These are phyloP conservation scores for Shiraia sp. DNA, from an alignment of 2,329 filamentous ascomycete species.

Conservation along the genomic window DNA sequence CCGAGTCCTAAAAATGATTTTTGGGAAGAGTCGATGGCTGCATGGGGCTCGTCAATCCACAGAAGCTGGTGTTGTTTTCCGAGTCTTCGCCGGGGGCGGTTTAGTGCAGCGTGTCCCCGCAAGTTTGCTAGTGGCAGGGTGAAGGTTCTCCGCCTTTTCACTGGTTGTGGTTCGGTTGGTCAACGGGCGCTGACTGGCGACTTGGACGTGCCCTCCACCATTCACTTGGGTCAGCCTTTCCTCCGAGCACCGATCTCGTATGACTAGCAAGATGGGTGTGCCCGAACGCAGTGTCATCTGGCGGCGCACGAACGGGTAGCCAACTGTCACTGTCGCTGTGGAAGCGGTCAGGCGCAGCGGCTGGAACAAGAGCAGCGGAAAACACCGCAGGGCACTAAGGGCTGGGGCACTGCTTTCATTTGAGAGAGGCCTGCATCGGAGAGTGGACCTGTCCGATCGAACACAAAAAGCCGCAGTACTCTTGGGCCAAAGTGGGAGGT, in stretches of 20 bases:
- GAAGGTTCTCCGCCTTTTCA: no score
- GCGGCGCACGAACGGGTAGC: constrained; percentile 1
- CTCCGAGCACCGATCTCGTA: constrained; percentile 17
- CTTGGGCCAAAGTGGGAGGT: constrained; percentile 7
- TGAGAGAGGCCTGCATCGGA: constrained; percentile 19
- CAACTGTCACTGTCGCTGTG: constrained; percentile 1
- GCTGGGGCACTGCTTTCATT: constrained; percentile 12
- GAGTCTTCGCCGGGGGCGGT: constrained; percentile 23
- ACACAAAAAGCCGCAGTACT: constrained; percentile 21
- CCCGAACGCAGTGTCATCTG: neutral
- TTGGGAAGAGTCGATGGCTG: constrained; percentile 13
- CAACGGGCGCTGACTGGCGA: constrained; percentile 12
- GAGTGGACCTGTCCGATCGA: constrained; percentile 25
- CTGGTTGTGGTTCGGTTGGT: neutral
- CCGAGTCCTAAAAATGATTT: constrained; percentile 5
- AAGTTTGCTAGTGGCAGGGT: constrained; percentile 4
- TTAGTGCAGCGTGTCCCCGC: constrained; percentile 8
- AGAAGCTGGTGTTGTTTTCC: constrained; percentile 13
- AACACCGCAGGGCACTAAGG: constrained; percentile 17
- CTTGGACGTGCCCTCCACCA: constrained; percentile 6
- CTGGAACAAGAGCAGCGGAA: constrained; percentile 7
- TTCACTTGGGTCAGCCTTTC: constrained; percentile 8
- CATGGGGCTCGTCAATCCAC: constrained; percentile 2
- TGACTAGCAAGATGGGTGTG: neutral
- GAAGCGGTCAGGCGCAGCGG: constrained; percentile 13